A percentile compares a stretch with the other conserved stretches of the same genome.
These are phyloP conservation scores for Saccharomyces uvarum DNA, from an alignment of 1,139 yeast genomes.

Conservation along the genomic window DNA sequence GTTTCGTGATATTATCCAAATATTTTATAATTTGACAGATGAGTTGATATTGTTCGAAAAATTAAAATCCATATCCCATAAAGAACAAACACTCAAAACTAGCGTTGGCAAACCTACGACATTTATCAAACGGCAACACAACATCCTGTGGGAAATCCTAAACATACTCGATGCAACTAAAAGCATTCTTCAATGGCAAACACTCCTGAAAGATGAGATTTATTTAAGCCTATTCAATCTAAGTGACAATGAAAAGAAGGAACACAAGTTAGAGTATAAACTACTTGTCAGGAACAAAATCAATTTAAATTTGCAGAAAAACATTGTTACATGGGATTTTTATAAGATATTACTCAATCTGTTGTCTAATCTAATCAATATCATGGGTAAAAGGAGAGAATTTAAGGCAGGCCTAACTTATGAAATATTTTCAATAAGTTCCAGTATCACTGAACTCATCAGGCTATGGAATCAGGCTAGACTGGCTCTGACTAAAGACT, in stretches of 20 bases:
- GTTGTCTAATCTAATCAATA: neutral
- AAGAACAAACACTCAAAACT: neutral
- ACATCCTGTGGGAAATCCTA: neutral
- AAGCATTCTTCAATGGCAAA: neutral
- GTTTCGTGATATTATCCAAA: neutral
- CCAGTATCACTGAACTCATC: constrained; percentile 37
- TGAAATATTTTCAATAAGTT: constrained; percentile 30
- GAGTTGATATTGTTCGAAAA: constrained; percentile 51
- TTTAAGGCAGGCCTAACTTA: constrained; percentile 14
- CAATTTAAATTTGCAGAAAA: neutral
- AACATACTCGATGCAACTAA: neutral
- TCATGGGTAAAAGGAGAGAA: neutral
- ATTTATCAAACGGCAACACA: neutral
- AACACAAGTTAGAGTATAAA: neutral
- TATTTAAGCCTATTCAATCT: neutral
- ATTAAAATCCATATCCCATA: constrained; percentile 20
- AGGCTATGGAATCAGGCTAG: constrained; percentile 34
- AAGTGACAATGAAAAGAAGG: neutral
- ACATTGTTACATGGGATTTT: neutral
- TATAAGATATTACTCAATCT: neutral
- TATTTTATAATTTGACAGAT: constrained; percentile 48
- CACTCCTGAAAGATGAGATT: neutral
- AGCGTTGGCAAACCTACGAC: neutral
- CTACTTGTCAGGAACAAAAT: neutral
- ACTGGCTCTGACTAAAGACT: neutral